Evolutionary conservation across 2,329 filamentous ascomycete species (phyloP), one percentile per base, ranked within the genome.

Genomic region (Aspergillus hiratsukae): DNA sequence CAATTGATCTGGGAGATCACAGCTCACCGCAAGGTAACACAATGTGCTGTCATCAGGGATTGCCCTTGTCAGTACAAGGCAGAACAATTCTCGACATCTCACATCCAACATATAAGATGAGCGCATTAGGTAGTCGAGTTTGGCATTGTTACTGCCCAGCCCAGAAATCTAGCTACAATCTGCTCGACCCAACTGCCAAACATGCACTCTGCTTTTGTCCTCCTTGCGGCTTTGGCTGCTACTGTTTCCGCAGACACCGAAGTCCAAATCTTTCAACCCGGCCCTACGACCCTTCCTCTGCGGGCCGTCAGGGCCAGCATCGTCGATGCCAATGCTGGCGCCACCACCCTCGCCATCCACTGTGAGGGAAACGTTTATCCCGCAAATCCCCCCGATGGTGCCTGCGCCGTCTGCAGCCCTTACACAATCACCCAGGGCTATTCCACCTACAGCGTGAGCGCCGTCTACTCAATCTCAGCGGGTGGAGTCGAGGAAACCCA

Each of bases 361-460:
- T 66, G 64, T 45, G 40, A 51, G 6, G 25, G 23, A 19, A 41
- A 19, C 19, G 27, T 49, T 35, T 43, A 27, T 6, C 19, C 21
- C 4, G n/a, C 48, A 40, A 40, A 27, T 6, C 19, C 21, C 4
- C 23, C 48, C 7, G 23, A 21, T 29, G n/a, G 7, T 9, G n/a
- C 9, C 40, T 66, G 62, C 53, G 51, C 28, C 3, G 49, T 58
- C 7, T 37, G 51, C 3, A 54, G 52, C 14, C 62, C 61, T 1
- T 11, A 61, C 10, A 66, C 64, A 50, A 25, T 62, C 3, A 64
- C 61, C 25, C 52, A 61, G 40, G 64, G 4, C 62, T 61, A 8
- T 66, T 66, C 64, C 11, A 66, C 62, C 49, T 62, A 52, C 35
- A 52, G 52, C 25, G 27, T 59, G 23, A 55, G 50, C 21, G 58